Evolutionary conservation across 768 basidiomycete species (phyloP).

Genomic region (Russula virescens): DNA sequence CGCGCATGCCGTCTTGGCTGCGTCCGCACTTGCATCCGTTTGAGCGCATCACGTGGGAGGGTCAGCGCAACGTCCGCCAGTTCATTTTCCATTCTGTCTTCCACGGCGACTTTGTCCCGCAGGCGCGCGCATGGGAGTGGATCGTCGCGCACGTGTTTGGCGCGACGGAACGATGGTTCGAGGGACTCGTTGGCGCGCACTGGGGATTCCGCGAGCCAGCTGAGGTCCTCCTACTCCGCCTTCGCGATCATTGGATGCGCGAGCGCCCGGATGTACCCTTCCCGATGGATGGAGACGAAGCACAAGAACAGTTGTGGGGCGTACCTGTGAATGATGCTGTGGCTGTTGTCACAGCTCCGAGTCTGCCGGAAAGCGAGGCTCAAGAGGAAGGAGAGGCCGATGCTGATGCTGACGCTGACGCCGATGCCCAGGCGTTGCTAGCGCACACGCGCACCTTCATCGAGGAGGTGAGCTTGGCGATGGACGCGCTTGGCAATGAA

Average conservation of each 20-base stretch:
- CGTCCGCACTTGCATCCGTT: slow-evolving; percentile 21
- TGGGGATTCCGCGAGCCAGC: slow-evolving; percentile 28
- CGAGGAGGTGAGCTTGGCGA: slow-evolving; percentile 18
- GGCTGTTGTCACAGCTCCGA: neutral
- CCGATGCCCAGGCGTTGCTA: neutral
- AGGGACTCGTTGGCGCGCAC: slow-evolving; percentile 28
- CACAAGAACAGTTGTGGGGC: neutral
- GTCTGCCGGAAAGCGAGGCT: neutral
- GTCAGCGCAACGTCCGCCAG: slow-evolving; percentile 26
- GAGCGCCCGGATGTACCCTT: slow-evolving; percentile 27
- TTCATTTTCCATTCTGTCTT: slow-evolving; percentile 27
- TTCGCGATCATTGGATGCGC: slow-evolving; percentile 28
- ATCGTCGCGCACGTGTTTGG: slow-evolving; percentile 30
- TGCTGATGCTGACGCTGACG: too few species aligned
- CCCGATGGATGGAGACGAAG: slow-evolving; percentile 21
- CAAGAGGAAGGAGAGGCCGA: neutral
- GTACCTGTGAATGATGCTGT: neutral
- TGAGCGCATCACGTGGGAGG: slow-evolving; percentile 27
- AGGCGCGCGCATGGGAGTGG: slow-evolving; percentile 27
- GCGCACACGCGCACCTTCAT: slow-evolving; percentile 12
- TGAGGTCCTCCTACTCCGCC: slow-evolving; percentile 27
- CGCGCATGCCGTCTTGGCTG: slow-evolving; percentile 31
- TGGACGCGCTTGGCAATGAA: slow-evolving; percentile 14
- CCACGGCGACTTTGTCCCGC: slow-evolving; percentile 18
- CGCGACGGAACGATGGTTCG: slow-evolving; percentile 32